Evolutionary conservation across 1,284 basidiomycete species (phyloP), one percentile per base, ranked within the genome.

Genomic region (Austroboletus niveus): DNA sequence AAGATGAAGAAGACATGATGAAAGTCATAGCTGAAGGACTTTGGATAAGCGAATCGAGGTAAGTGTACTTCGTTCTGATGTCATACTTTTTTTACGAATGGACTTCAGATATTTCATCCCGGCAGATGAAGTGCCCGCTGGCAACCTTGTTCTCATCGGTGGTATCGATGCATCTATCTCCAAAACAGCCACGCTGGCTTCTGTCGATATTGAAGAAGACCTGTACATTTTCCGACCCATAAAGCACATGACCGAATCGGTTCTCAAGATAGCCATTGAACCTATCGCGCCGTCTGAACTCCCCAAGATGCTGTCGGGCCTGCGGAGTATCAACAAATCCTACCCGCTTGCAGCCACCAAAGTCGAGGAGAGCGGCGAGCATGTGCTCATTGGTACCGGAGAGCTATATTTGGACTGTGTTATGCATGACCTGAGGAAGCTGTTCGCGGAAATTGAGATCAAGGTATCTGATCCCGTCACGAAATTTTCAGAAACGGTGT

Each of bases 381-480:
- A 99, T 70, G 91, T 99, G 51, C 75, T 99, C 48, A 85, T 99
- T 57, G 97, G 97, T 43, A 98, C 97, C 0, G 97, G 97, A 49
- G 97, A 99, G 70, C 75, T 99, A 45, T 98, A 97, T 72, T 78
- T 99, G 62, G 97, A 99, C 69, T 97, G 89, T 59, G 90, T 98
- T 42, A 84, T 99, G 85, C 95, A 99, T 68, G 97, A 99, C 72
- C 74, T 99, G 57, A 81, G 97, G 54, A 83, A 83, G 56, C 69
- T 99, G 57, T 99, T 97, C 74, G 85, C 92, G 42, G 97, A 99
- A 76, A 98, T 99, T 60, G 97, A 99, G 79, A 98, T 99, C 78
- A 98, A 99, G 75, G 94, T 99, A 14, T 98, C 94, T 31, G 97
- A 99, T 75, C 97, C 97, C 1, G 94, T 98, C 30, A 97, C 95